Evolutionary conservation across 495 filamentous ascomycete genomes (phyloP).

Genomic region (Neohortaea acidophila): DNA sequence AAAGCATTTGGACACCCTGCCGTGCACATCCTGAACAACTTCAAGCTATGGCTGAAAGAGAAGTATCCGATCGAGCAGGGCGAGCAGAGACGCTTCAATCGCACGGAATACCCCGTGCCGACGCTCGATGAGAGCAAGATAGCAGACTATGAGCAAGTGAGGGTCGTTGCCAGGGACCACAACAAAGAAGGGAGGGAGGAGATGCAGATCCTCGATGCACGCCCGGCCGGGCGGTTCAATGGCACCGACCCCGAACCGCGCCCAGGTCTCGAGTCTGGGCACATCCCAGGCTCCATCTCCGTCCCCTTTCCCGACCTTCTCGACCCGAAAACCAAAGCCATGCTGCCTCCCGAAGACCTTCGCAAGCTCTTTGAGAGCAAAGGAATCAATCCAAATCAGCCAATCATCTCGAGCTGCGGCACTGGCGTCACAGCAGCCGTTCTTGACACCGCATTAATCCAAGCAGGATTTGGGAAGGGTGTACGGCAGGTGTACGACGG

Average conservation of each 20-base stretch:
- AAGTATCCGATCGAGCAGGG: conserved; percentile 68
- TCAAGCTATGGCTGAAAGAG: conserved; percentile 72
- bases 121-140: conserved; percentile 39
- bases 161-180: conserved; percentile 54
- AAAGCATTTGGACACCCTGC: conserved; percentile 77
- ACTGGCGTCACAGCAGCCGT: conserved; percentile 92
- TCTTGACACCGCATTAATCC: conserved; percentile 70
- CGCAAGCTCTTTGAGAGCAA: conserved; percentile 59
- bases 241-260: conserved; percentile 80
- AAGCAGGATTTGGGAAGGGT: conserved; percentile 58
- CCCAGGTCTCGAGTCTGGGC: conserved; percentile 71
- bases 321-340: conserved; percentile 64
- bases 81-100: conserved; percentile 34
- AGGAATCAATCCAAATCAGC: conserved; percentile 63
- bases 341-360: conserved; percentile 57
- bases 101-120: conserved; percentile 41
- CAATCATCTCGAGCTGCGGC: conserved; percentile 79
- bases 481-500: conserved; percentile 74
- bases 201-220: conserved; percentile 81
- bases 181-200: conserved; percentile 66
- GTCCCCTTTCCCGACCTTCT: conserved; percentile 67
- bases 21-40: conserved; percentile 89
- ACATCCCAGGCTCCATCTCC: conserved; percentile 77
- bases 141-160: conserved; percentile 64
- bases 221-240: conserved; percentile 61